Percentiles rank a stretch among this genome's conserved stretches.
These are phyloP conservation scores for Cadophora malorum DNA, from an alignment of 2,329 filamentous ascomycete species.

Conservation along the genomic window DNA sequence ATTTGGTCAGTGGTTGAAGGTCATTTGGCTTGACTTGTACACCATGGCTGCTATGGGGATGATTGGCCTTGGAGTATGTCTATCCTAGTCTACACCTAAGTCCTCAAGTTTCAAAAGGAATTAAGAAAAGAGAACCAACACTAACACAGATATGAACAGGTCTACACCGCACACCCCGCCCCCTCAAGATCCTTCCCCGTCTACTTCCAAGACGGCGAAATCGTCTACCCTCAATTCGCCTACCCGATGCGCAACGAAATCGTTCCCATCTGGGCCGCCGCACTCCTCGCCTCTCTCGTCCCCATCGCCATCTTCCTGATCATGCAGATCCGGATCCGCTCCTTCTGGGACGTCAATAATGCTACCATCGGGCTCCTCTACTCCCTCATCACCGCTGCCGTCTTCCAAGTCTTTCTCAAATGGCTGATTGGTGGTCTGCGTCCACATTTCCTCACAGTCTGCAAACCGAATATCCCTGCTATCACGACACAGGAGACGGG, in stretches of 20 bases:
- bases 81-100: not conserved
- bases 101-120: not conserved
- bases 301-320: constrained; percentile 70
- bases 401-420: constrained; percentile 80
- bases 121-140: not conserved
- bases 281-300: constrained; percentile 67
- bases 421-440: constrained; percentile 75
- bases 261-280: constrained; percentile 73
- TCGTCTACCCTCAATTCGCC: constrained; percentile 74
- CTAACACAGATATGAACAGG: constrained; percentile 45
- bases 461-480: constrained; percentile 61
- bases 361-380: constrained; percentile 73
- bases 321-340: constrained; percentile 71
- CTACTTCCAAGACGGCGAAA: constrained; percentile 68
- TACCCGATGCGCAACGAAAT: constrained; percentile 75
- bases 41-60: constrained; percentile 72
- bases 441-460: constrained; percentile 75
- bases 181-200: constrained; percentile 74
- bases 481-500: constrained; percentile 50
- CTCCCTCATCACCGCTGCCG: constrained; percentile 71
- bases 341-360: constrained; percentile 76
- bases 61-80: constrained; percentile 68
- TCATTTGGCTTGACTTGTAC: constrained; percentile 69
- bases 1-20: constrained; percentile 74
- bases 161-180: constrained; percentile 69